Conservation (phyloP, 2,329 filamentous ascomycete genomes). For the Botrytis aclada region DNA sequence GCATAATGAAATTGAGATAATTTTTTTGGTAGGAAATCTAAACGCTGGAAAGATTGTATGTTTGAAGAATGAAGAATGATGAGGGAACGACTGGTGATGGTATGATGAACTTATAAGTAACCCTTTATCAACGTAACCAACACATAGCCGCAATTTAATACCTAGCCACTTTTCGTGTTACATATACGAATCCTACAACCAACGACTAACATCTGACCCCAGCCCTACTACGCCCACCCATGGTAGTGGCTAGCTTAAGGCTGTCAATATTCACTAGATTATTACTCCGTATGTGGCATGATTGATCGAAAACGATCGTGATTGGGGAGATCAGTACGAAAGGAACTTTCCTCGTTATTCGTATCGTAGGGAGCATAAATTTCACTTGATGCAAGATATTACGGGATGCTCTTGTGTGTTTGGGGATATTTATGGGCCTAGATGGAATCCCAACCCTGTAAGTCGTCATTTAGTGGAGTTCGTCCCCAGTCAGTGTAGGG, state of each 20-base stretch:
- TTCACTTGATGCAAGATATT: background rate
- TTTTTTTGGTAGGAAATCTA: background rate
- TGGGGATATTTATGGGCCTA: background rate
- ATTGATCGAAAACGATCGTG: background rate
- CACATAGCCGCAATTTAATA: slow-evolving; percentile 18
- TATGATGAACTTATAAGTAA: slow-evolving; percentile 9
- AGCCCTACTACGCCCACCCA: background rate
- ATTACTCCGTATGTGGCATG: background rate
- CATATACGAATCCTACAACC: slow-evolving; percentile 11
- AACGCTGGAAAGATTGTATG: background rate
- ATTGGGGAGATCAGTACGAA: background rate
- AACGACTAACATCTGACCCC: background rate
- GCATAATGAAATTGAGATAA: slow-evolving; percentile 15
- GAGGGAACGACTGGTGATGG: slow-evolving; percentile 3
- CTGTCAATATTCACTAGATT: slow-evolving; percentile 1
- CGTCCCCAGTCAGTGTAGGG: background rate
- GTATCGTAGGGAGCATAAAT: background rate
- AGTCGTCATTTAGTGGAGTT: slow-evolving; percentile 6
- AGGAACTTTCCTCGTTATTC: background rate
- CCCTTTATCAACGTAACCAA: slow-evolving; percentile 6
- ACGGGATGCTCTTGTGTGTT: background rate
- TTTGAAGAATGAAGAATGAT: background rate
- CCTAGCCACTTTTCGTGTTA: slow-evolving; percentile 15
- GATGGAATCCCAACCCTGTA: background rate
- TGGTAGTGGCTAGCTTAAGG: background rate